Percentiles rank a stretch among this genome's conserved stretches.
Evolutionary conservation across 805 yeast genomes (phyloP).

Genomic region (Candida dajiaensis): DNA sequence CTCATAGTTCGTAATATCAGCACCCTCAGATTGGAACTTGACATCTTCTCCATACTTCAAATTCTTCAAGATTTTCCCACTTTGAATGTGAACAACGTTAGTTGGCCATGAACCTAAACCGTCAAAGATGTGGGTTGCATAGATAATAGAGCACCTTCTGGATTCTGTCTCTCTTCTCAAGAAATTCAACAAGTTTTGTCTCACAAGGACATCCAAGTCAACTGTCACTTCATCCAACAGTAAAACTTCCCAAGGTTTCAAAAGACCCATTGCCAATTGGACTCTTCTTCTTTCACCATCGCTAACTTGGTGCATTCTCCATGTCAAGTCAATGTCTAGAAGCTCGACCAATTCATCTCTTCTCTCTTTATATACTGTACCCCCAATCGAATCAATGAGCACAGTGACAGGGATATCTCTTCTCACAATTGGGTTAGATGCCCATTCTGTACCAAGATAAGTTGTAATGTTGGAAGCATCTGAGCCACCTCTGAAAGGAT

Average conservation of each 20-base stretch:
- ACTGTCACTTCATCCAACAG: conserved; percentile 96
- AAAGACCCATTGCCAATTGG: conserved; percentile 87
- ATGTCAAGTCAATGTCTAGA: conserved; percentile 76
- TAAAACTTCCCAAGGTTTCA: conserved; percentile 84
- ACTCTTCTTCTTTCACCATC: conserved; percentile 96
- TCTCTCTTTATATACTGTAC: conserved; percentile 63
- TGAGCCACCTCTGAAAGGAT: conserved; percentile 68
- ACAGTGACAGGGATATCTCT: conserved; percentile 86
- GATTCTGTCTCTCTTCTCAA: conserved; percentile 64
- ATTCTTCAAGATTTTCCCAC: conserved; percentile 47
- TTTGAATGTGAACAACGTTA: conserved; percentile 66
- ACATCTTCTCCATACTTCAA: conserved; percentile 29
- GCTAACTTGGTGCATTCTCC: conserved; percentile 90
- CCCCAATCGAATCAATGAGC: conserved; percentile 76
- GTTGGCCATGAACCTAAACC: conserved; percentile 93
- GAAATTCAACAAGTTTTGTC: conserved; percentile 67
- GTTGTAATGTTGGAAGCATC: conserved; percentile 51
- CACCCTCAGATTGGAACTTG: conserved; percentile 16
- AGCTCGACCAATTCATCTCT: conserved; percentile 70
- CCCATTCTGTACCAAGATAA: conserved; percentile 97
- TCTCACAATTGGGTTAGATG: conserved; percentile 81
- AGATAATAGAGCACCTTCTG: conserved; percentile 73
- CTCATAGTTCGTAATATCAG: conserved; percentile 13
- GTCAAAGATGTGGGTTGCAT: conserved; percentile 96
- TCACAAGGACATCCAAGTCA: conserved; percentile 88